Percentiles rank a stretch among this genome's conserved stretches.
Conservation (phyloP, 2,329 filamentous ascomycete genomes). For the Diaporthe australafricana region DNA sequence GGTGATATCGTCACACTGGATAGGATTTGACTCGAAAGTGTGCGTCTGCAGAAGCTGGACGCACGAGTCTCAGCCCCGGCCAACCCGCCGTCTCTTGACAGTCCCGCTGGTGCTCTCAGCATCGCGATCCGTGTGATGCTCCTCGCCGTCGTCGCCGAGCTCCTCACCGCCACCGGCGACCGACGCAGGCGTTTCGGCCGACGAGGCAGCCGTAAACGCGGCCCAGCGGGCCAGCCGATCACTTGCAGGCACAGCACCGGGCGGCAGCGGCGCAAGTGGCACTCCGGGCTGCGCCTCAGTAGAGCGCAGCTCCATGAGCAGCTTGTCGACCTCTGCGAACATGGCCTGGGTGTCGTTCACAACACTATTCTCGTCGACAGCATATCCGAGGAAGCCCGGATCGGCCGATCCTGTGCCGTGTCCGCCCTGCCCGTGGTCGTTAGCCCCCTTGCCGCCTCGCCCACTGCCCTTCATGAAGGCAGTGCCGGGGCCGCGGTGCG, state of each 20-base stretch:
- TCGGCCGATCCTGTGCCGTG: slow-evolving; percentile 49
- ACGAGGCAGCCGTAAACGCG: slow-evolving; percentile 26
- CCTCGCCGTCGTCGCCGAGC: slow-evolving; percentile 32
- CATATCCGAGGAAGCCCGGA: slow-evolving; percentile 67
- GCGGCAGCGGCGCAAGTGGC: slow-evolving; percentile 46
- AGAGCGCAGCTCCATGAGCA: slow-evolving; percentile 79
- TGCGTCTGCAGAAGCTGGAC: not conserved
- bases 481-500: slow-evolving; percentile 75
- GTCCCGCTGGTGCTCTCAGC: slow-evolving; percentile 37
- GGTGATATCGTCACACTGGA: not conserved
- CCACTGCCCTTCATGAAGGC: slow-evolving; percentile 63
- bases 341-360: slow-evolving; percentile 90
- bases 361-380: slow-evolving; percentile 84
- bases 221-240: slow-evolving; percentile 35
- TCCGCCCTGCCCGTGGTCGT: slow-evolving; percentile 47
- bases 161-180: slow-evolving; percentile 26
- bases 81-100: slow-evolving; percentile 42
- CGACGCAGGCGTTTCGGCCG: slow-evolving; percentile 35
- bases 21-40: not conserved
- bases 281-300: slow-evolving; percentile 70
- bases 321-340: slow-evolving; percentile 87
- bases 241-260: slow-evolving; percentile 38
- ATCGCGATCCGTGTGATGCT: slow-evolving; percentile 33
- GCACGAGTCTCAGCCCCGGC: slow-evolving; percentile 36
- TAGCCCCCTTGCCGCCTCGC: slow-evolving; percentile 48